A percentile compares a stretch with the other conserved stretches of the same genome.
These are phyloP conservation scores for Gautieria morchelliformis DNA, from an alignment of 768 basidiomycete species.

Conservation along the genomic window DNA sequence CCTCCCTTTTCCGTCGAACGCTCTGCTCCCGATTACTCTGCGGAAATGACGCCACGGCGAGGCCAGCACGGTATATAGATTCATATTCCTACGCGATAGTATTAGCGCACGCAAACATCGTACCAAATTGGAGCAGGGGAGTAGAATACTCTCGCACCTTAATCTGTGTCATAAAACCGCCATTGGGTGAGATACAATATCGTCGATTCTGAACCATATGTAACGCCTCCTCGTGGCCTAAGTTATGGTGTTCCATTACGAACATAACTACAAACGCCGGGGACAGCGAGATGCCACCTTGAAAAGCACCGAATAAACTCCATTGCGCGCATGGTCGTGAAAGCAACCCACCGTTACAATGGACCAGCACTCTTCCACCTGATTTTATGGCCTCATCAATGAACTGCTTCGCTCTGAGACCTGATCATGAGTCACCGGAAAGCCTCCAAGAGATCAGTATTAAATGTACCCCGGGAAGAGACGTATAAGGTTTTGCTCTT, in stretches of 20 bases:
- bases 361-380: constrained; percentile 74
- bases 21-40: constrained; percentile 34
- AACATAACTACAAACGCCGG: constrained; percentile 91
- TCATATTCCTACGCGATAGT: constrained; percentile 65
- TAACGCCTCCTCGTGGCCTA: constrained; percentile 83
- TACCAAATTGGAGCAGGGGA: neutral
- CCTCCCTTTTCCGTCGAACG: constrained; percentile 55
- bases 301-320: neutral
- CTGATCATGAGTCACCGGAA: neutral
- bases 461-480: constrained; percentile 70
- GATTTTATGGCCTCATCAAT: constrained; percentile 58
- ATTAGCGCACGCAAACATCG: neutral
- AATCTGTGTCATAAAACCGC: constrained; percentile 85
- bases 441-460: neutral
- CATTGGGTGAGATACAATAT: constrained; percentile 90
- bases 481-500: constrained; percentile 90
- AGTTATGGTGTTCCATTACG: constrained; percentile 75
- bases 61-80: constrained; percentile 76
- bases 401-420: constrained; percentile 58
- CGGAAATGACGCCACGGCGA: constrained; percentile 57
- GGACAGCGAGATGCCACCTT: constrained; percentile 81
- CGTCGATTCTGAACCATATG: constrained; percentile 84
- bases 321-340: neutral
- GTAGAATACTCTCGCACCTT: constrained; percentile 39
- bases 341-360: constrained; percentile 65